Base-by-base conservation (phyloP, 169 alveolate genomes). In the Plasmodium relictum region DNA sequence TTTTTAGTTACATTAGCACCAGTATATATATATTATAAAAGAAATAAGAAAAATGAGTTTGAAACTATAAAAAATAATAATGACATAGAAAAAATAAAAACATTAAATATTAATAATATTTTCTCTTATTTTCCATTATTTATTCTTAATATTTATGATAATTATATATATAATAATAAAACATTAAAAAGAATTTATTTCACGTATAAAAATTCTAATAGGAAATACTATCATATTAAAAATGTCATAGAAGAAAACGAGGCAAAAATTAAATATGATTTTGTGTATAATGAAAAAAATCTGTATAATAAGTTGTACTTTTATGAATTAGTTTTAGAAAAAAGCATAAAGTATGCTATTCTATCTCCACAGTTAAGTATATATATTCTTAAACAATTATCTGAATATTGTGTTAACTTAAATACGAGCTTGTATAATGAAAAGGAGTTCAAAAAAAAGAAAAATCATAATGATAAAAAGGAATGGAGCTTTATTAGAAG, bases 321-420 rank as follows among this genome's bases (percentile, higher is more conserved):
- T 37, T 80, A 80, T 24, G 90, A 80, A 26, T 6, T 80, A 8
- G 41, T 80, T 7, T 26, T 80, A 45, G 90, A 80, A 41, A 66
- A 26, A 42, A 80, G 83, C 18, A 24, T 80, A 0, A 80, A 52
- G 26, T 80, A 66, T 80, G 90, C 83, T 0, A 59, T 80, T 16
- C 31, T 80, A 6, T 80, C 90, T 10, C 90, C 90, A 0, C 83
- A 66, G n/a, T 58, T 80, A 52, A 80, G 90, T 65, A 16, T 66
- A 9, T 26, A 80, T 42, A 66, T 80, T 12, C 48, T 80, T 39
- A 37, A 71, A 41, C 54, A 80, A 9, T 26, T 80, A 12, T 80
- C 90, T 4, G 54, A 41, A 4, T 56, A 80, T 16, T 54, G 48
- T 66, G 83, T 80, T 3, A 80, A 80, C 48, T 18, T 80, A 22